Evolutionary conservation across 768 basidiomycete species (phyloP), one percentile per base, ranked within the genome.

Genomic region (Hydnum rufescens): DNA sequence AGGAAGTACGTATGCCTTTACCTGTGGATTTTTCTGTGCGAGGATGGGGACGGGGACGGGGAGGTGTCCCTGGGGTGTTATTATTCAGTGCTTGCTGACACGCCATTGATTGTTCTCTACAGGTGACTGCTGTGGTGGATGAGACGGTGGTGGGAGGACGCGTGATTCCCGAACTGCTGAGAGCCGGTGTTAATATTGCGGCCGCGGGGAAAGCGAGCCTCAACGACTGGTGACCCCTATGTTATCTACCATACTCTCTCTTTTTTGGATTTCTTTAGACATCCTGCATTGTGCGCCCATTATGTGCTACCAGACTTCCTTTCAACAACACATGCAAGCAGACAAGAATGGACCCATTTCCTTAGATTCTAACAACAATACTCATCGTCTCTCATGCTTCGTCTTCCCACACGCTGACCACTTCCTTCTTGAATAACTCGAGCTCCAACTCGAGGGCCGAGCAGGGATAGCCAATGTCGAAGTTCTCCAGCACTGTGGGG

Each of bases 391-490:
- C n/a, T n/a, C n/a, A n/a, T n/a, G n/a, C 36, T 47, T 55, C 55
- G 34, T 58, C 55, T 2, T 53, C 57, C 57, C 57, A 58, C 3
- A 58, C 53, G 16, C 34, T 39, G 4, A 47, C 31, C 28, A 71
- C 71, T 58, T 73, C 70, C 65, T 80, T 84, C 69, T 83, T 79
- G 73, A 99, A 88, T n/a, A 85, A 85, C 65, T 96, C 92, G 43
- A 96, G 71, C 29, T 80, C 82, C 65, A 99, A 89, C 71, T 99
- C 93, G 53, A 99, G 68, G 4, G 81, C 81, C 31, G 92, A 96
- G 67, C 92, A 96, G 19, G 93, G 93, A 68, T 85, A 92, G 39
- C 74, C 75, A 56, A 97, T 82, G 65, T 97, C 92, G 65, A 93
- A 99, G 62, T 87, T 89, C 59, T 78, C 77, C 53, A 99, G 69